Conservation (phyloP, 2,329 filamentous ascomycete genomes). For the Xylaria hypoxylon region DNA sequence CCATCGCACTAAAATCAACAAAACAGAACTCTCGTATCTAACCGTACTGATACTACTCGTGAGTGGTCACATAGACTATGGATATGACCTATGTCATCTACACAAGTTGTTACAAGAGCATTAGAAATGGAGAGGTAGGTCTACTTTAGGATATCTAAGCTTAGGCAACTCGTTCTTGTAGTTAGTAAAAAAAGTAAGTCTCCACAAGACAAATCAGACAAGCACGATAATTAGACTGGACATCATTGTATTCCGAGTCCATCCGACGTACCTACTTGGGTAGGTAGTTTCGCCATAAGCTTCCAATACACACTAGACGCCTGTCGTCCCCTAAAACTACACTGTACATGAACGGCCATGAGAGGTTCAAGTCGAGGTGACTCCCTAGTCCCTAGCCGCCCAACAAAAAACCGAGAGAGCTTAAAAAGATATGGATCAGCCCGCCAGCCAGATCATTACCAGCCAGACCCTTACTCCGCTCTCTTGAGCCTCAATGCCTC, state of each 20-base stretch:
- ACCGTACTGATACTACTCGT: no score
- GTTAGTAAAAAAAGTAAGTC: no score
- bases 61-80: no score
- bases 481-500: slow-evolving; percentile 27
- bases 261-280: not conserved
- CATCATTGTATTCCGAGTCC: slow-evolving; percentile 25
- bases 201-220: not conserved
- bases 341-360: slow-evolving; percentile 35
- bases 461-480: slow-evolving; percentile 24
- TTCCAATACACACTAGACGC: slow-evolving; percentile 25
- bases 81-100: no score
- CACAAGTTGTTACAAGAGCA: not conserved
- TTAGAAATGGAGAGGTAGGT: not conserved
- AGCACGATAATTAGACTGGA: not conserved
- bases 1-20: no score
- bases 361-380: not conserved
- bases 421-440: slow-evolving; percentile 7
- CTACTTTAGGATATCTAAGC: no score
- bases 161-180: no score
- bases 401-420: slow-evolving; percentile 9
- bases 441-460: slow-evolving; percentile 15
- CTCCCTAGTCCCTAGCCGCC: slow-evolving; percentile 11
- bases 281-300: not conserved
- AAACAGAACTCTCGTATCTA: no score
- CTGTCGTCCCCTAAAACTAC: slow-evolving; percentile 37